Evolutionary conservation across 2,329 filamentous ascomycete species (phyloP).

Genomic region (Paraphoma sp.): DNA sequence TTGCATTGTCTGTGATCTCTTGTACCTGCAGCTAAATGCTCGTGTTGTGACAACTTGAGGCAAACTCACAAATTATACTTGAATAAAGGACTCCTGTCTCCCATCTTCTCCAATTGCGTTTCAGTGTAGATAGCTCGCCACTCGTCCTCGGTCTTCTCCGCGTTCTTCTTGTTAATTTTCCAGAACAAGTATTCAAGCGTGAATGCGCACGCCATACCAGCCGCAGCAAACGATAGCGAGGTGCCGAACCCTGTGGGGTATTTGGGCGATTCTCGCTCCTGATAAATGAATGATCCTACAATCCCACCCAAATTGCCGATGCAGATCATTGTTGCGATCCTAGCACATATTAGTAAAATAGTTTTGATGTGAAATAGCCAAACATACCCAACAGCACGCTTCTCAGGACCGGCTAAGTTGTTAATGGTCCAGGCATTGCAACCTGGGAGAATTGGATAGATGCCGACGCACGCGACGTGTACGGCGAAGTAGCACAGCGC

Average conservation of each 20-base stretch:
- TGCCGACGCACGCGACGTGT: slow-evolving; percentile 48
- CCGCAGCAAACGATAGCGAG: slow-evolving; percentile 32
- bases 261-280: slow-evolving; percentile 36
- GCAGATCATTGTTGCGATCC: slow-evolving; percentile 35
- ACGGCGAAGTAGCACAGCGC: slow-evolving; percentile 53
- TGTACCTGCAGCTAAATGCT: neutral
- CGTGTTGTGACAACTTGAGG: too few species aligned
- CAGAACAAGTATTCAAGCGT: slow-evolving; percentile 34
- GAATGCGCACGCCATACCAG: slow-evolving; percentile 20
- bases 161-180: slow-evolving; percentile 44
- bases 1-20: neutral
- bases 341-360: neutral
- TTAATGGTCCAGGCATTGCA: slow-evolving; percentile 34
- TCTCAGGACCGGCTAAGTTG: slow-evolving; percentile 30
- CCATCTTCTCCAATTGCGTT: slow-evolving; percentile 45
- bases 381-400: slow-evolving; percentile 24
- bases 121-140: slow-evolving; percentile 43
- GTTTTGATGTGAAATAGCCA: neutral
- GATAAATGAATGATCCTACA: slow-evolving; percentile 40
- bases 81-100: slow-evolving; percentile 48
- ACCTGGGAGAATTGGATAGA: slow-evolving; percentile 31
- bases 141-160: slow-evolving; percentile 42
- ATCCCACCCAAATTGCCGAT: slow-evolving; percentile 35
- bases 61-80: slow-evolving; percentile 35
- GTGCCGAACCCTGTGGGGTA: slow-evolving; percentile 45